These are phyloP conservation scores for Pseudozyma thailandica DNA, from an alignment of 1,284 basidiomycete species.

Conservation along the genomic window DNA sequence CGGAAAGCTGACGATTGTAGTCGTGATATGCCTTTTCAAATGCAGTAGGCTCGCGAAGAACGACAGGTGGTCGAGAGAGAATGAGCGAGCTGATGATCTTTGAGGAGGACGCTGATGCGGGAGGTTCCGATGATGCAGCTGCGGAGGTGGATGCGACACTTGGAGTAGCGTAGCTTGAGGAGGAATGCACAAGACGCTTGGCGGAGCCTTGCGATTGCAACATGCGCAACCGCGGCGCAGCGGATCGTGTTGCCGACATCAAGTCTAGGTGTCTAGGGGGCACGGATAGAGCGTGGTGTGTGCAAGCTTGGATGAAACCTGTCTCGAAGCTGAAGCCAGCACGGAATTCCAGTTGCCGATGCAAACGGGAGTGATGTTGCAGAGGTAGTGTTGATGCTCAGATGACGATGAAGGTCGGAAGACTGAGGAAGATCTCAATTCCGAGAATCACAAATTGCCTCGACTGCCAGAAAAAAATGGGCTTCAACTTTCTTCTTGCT, in stretches of 20 bases:
- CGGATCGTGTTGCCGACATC: slow-evolving; percentile 38
- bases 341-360: not conserved
- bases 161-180: slow-evolving; percentile 13
- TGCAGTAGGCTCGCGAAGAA: slow-evolving; percentile 79
- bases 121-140: slow-evolving; percentile 10
- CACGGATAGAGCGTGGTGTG: too few species aligned
- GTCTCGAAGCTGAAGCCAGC: too few species aligned
- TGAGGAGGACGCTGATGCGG: slow-evolving; percentile 18
- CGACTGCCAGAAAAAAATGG: slow-evolving; percentile 14
- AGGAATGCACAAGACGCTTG: slow-evolving; percentile 31
- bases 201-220: slow-evolving; percentile 16
- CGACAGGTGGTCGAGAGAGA: slow-evolving; percentile 83
- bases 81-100: slow-evolving; percentile 73
- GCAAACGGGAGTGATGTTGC: not conserved
- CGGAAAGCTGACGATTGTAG: slow-evolving; percentile 84
- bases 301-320: too few species aligned
- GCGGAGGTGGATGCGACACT: slow-evolving; percentile 17
- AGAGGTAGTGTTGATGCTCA: not conserved
- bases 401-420: not conserved
- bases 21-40: slow-evolving; percentile 87
- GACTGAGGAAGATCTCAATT: slow-evolving; percentile 2
- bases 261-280: not conserved
- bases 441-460: slow-evolving; percentile 3
- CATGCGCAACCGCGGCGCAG: slow-evolving; percentile 28
- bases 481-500: slow-evolving; percentile 7